Percentiles rank a stretch among this genome's conserved stretches.
Conservation (phyloP, 1,139 yeast species). For the Spencermartinsiella ligniputridi region DNA sequence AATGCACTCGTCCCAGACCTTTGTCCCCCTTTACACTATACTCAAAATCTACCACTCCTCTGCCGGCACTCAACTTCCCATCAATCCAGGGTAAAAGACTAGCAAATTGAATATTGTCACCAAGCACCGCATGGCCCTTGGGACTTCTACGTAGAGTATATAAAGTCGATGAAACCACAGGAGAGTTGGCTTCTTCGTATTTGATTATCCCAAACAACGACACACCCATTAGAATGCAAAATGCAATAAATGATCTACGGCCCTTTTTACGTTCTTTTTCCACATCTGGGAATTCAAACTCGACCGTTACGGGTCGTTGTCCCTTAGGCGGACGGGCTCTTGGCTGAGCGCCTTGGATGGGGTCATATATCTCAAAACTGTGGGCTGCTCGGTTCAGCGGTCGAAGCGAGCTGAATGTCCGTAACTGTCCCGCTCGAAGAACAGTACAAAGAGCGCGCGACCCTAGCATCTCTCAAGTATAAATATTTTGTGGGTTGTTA, state of each 20-base stretch:
- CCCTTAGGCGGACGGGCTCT: not conserved
- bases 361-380: not conserved
- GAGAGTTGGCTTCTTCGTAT: conserved; percentile 86
- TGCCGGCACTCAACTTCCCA: conserved; percentile 79
- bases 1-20: conserved; percentile 33
- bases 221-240: conserved; percentile 59
- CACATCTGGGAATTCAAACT: conserved; percentile 54
- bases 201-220: conserved; percentile 74
- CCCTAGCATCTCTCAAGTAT: too few relatives aligned
- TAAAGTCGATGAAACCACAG: conserved; percentile 81
- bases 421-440: not conserved
- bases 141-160: conserved; percentile 77
- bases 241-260: conserved; percentile 52
- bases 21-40: conserved; percentile 63
- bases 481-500: too few relatives aligned
- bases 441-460: not conserved
- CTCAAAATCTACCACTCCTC: conserved; percentile 70
- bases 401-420: too few relatives aligned
- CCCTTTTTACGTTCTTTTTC: conserved; percentile 49
- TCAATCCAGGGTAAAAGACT: conserved; percentile 82
- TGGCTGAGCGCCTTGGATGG: not conserved
- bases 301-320: conserved; percentile 28
- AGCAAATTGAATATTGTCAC: conserved; percentile 68
- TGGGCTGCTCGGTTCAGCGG: too few relatives aligned
- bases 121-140: conserved; percentile 61